Evolutionary conservation across 202 grass and related monocot species (phyloP), one percentile per base, ranked within the genome.

Genomic region (Dendrocalamus latiflorus): DNA sequence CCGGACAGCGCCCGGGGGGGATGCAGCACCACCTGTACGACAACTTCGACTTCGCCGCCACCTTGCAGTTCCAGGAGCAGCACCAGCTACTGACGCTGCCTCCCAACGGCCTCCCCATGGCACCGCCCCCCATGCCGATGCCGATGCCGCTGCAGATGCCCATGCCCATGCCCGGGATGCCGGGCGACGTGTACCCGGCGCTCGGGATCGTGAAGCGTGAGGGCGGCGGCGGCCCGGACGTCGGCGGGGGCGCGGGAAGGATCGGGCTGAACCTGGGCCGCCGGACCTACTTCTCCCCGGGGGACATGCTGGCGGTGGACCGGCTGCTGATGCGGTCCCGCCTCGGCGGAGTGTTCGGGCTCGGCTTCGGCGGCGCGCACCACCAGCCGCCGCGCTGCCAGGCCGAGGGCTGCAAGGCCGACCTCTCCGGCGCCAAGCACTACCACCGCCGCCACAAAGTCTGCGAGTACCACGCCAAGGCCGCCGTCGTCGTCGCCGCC

Each of bases 401-500:
- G 89, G 93, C 90, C 6, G 95, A 98, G 65, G 93, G 93, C 0
- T 98, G 95, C 89, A 93, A 83, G 86, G 90, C 85, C 16, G 95
- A 98, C 70, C 87, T 98, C 61, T 91, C 93, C 13, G 83, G 90
- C 56, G 90, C 93, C 61, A 98, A 98, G 83, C 95, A 91, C 70
- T 98, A 98, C 87, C 95, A 98, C 58, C 89, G 95, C 55, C 91
- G 95, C 65, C 95, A 98, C 70, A 98, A 98, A 83, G 95, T 98
- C 17, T 98, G 95, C 79, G 95, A 98, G 87, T 87, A 93, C 88
- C 95, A 98, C 60, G 90, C 95, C 84, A 98, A 98, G 91, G 91
- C 95, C 7, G 42, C 91, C 38, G 78, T 91, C 80, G 93, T 98
- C 86, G 30, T 79, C 50, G 84, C 88, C 51, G 81, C 17, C 25